These are phyloP conservation scores for Candida glucosophila DNA, from an alignment of 1,139 yeast species.

Conservation along the genomic window DNA sequence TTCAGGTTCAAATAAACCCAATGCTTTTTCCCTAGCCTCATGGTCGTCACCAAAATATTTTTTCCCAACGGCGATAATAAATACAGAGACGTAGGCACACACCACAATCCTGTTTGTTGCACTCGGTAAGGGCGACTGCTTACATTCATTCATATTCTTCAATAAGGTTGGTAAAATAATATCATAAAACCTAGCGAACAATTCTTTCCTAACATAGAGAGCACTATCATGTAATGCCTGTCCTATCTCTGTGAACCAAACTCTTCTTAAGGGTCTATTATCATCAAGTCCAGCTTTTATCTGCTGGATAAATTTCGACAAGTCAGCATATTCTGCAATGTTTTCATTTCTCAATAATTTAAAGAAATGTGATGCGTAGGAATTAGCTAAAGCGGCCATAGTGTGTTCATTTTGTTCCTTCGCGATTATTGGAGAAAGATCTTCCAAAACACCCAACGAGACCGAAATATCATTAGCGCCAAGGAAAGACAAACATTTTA, in stretches of 20 bases:
- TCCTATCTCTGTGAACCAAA: conserved; percentile 60
- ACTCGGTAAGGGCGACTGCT: conserved; percentile 40
- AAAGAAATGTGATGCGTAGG: conserved; percentile 38
- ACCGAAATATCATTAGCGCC: conserved; percentile 4
- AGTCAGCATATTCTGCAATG: conserved; percentile 6
- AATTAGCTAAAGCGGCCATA: conserved; percentile 40
- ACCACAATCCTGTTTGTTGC: conserved; percentile 40
- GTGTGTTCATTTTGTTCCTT: conserved; percentile 76
- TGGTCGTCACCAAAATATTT: conserved; percentile 1
- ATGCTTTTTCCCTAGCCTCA: conserved; percentile 10
- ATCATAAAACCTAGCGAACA: conserved; percentile 7
- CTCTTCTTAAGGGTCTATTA: conserved; percentile 51
- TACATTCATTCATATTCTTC: conserved; percentile 33
- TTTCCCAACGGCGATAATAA: conserved; percentile 3
- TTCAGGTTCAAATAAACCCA: conserved; percentile 16
- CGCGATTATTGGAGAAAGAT: conserved; percentile 41
- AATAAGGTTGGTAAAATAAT: conserved; percentile 21
- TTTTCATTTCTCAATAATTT: conserved; percentile 8
- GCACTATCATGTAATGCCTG: conserved; percentile 8
- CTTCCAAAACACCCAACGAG: conserved; percentile 26
- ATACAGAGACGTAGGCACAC: conserved; percentile 37
- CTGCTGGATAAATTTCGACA: conserved; percentile 10
- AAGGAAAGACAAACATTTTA: conserved; percentile 19
- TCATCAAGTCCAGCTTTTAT: conserved; percentile 55
- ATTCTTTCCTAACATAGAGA: conserved; percentile 1